Percentiles rank a stretch among this genome's conserved stretches.
Conservation (phyloP, 148 eudicot species). For the Hydrangea macrophylla region DNA sequence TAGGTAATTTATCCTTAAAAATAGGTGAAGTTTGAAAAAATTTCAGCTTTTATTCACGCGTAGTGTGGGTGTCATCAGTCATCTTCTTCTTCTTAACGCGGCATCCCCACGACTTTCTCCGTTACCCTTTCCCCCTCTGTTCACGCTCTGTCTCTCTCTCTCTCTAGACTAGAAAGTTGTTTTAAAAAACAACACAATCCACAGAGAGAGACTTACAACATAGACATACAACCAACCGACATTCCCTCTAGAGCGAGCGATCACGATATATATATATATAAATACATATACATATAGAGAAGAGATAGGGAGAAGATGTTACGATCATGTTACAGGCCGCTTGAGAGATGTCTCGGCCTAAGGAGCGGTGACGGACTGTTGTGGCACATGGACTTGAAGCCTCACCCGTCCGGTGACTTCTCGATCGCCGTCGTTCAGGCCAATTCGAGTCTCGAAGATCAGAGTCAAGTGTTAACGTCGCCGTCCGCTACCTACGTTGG, state of each 20-base stretch:
- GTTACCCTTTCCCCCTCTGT: background rate
- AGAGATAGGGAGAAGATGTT: slow-evolving; percentile 32
- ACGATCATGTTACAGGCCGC: slow-evolving; percentile 36
- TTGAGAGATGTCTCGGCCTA: slow-evolving; percentile 48
- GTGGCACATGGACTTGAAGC: slow-evolving; percentile 82
- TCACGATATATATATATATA: too few relatives aligned
- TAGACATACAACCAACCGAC: background rate
- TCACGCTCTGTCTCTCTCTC: background rate
- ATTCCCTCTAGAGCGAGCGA: too few relatives aligned
- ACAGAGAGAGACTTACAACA: background rate
- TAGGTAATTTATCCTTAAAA: background rate
- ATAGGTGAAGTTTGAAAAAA: background rate
- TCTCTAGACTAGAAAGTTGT: too few relatives aligned
- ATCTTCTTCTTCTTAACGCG: background rate
- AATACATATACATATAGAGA: background rate
- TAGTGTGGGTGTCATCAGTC: background rate
- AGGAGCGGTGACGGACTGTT: slow-evolving; percentile 52
- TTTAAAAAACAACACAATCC: too few relatives aligned
- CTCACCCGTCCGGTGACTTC: slow-evolving; percentile 81
- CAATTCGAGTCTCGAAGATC: slow-evolving; percentile 80
- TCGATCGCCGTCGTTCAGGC: slow-evolving; percentile 95
- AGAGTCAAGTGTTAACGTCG: slow-evolving; percentile 67
- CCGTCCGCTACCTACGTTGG: slow-evolving; percentile 75
- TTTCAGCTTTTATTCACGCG: background rate
- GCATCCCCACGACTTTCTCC: background rate